Evolutionary conservation across 192 early-diverging fungal genomes (phyloP).

Genomic region (Coemansia sp.): DNA sequence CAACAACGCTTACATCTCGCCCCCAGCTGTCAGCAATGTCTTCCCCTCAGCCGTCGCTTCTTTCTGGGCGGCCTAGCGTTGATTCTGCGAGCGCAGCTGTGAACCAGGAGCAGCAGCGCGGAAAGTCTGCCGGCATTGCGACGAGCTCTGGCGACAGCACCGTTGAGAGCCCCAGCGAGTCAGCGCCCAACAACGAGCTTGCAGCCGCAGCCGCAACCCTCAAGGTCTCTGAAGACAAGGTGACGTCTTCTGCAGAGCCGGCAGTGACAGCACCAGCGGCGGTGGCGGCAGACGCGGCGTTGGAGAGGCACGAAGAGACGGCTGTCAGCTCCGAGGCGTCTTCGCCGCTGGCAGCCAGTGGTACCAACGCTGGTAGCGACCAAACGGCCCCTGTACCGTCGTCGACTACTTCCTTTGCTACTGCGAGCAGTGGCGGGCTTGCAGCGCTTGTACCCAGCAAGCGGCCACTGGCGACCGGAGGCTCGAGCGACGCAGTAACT

Average conservation of each 20-base stretch:
- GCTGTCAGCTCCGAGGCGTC: neutral
- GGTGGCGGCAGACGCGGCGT: neutral
- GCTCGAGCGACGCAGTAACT: constrained; percentile 10
- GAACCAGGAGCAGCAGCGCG: neutral
- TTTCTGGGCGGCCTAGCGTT: constrained; percentile 11
- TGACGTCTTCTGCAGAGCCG: constrained; percentile 5
- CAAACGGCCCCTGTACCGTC: neutral
- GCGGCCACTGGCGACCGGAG: constrained; percentile 25
- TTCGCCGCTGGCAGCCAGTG: neutral
- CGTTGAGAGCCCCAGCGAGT: constrained; percentile 3
- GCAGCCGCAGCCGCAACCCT: constrained; percentile 1
- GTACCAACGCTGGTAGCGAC: neutral
- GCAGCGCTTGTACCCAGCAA: constrained; percentile 42
- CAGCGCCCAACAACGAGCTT: constrained; percentile 8
- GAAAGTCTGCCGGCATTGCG: neutral
- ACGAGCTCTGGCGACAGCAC: neutral
- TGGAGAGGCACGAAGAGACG: neutral
- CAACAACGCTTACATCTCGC: constrained; percentile 37
- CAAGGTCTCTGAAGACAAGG: constrained; percentile 3
- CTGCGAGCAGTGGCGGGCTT: constrained; percentile 3
- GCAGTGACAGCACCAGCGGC: constrained; percentile 2
- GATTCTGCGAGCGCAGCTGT: constrained; percentile 4
- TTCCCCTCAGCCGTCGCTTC: constrained; percentile 16
- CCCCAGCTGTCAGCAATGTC: constrained; percentile 12
- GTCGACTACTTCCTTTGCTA: constrained; percentile 3